A percentile compares a stretch with the other conserved stretches of the same genome.
phyloP scores from a whole-genome alignment of 2,329 filamentous ascomycete genomes.

The Ceratocystis cubensis region DNA sequence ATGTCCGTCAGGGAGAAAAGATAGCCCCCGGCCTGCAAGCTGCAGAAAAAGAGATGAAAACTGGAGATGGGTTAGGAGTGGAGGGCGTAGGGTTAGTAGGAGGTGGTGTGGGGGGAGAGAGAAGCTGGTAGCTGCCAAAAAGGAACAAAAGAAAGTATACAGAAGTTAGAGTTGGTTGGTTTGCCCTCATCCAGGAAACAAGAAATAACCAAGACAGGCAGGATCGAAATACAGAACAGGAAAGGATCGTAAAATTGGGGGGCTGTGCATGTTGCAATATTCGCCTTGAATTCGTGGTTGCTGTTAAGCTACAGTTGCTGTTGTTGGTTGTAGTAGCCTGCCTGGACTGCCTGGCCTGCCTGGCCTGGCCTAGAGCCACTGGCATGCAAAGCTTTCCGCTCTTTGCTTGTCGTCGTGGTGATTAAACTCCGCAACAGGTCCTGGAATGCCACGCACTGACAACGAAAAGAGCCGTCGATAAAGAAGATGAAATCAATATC shows the following conservation, averaged over 20 bases:
- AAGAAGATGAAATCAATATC: background rate
- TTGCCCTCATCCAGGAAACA: background rate
- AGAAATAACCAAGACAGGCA: background rate
- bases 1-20: background rate
- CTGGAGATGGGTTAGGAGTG: background rate
- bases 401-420: background rate
- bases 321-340: background rate
- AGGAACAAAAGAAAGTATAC: conserved; percentile 2
- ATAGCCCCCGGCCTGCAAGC: background rate
- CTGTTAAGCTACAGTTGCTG: background rate
- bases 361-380: background rate
- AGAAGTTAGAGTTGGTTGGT: background rate
- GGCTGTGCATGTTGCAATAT: conserved; percentile 4
- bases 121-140: background rate
- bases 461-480: background rate
- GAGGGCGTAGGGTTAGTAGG: too few species aligned
- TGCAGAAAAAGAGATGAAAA: conserved; percentile 10
- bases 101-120: too few species aligned
- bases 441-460: conserved; percentile 3
- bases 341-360: background rate
- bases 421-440: background rate
- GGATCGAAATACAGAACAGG: too few species aligned
- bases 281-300: too few species aligned
- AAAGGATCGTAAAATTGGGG: background rate
- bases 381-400: background rate